These are phyloP conservation scores for Trametes versicolor DNA, from an alignment of 1,284 basidiomycete species.

Conservation along the genomic window DNA sequence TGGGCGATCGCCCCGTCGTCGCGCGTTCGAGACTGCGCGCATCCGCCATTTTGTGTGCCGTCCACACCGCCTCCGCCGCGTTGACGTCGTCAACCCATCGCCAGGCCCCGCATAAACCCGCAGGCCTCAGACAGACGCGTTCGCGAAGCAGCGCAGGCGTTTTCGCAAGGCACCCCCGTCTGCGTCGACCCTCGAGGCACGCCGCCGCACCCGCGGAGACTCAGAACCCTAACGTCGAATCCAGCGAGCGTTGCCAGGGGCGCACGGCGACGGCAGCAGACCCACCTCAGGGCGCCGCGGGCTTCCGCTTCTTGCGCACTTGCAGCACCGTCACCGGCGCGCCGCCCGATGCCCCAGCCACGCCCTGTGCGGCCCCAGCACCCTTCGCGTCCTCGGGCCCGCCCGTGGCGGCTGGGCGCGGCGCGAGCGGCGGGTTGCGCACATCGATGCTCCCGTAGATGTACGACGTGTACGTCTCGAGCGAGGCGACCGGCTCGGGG, in stretches of 20 bases:
- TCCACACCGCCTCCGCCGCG: no score
- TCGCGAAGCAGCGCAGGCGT: no score
- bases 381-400: slow-evolving; percentile 64
- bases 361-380: slow-evolving; percentile 43
- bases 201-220: no score
- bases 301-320: slow-evolving; percentile 66
- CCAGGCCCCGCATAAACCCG: no score
- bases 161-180: no score
- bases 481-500: slow-evolving; percentile 67
- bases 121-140: no score
- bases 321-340: slow-evolving; percentile 63
- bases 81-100: no score
- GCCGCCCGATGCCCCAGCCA: slow-evolving; percentile 19
- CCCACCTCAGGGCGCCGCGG: slow-evolving; percentile 26
- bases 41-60: no score
- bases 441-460: slow-evolving; percentile 66
- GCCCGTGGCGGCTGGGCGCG: slow-evolving; percentile 31
- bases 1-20: no score
- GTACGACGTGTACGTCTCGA: slow-evolving; percentile 64
- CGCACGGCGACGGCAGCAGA: background rate
- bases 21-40: no score
- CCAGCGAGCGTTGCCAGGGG: background rate
- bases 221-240: no score
- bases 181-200: no score
- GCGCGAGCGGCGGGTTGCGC: slow-evolving; percentile 53